phyloP scores from a whole-genome alignment of 257 asterid species.

The Solanum sitiens region DNA sequence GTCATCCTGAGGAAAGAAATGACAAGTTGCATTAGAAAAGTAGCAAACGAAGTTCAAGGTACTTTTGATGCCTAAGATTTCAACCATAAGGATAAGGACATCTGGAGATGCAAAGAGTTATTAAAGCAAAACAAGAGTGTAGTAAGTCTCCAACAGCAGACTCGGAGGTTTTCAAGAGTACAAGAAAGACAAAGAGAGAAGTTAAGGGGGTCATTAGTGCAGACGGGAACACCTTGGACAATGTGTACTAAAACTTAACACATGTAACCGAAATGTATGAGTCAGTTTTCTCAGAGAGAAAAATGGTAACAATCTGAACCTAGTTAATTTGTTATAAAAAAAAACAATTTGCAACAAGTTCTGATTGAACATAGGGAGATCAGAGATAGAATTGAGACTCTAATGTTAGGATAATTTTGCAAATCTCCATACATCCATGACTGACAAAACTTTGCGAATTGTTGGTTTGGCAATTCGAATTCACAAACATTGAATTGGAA shows the following conservation, averaged over 20 bases:
- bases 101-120: not conserved
- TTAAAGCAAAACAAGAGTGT: not conserved
- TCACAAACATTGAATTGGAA: not conserved
- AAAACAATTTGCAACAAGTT: not conserved
- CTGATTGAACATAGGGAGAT: not conserved
- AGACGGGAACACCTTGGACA: not conserved
- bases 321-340: not conserved
- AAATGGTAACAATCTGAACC: not conserved
- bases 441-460: not conserved
- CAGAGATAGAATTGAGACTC: not conserved
- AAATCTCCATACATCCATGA: not conserved
- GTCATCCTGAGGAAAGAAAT: not conserved
- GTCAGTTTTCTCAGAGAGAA: not conserved
- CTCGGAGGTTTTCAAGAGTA: not conserved
- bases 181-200: not conserved
- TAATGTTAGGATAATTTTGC: not conserved
- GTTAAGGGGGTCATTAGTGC: not conserved
- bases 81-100: not conserved
- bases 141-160: not conserved
- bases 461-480: not conserved
- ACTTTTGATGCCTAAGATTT: not conserved
- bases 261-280: not conserved
- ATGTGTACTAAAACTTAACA: not conserved
- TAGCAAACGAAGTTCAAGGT: not conserved
- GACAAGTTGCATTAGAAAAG: not conserved